Evolutionary conservation across 345 rosid species (phyloP).

Genomic region (Pugionium dolabratum): DNA sequence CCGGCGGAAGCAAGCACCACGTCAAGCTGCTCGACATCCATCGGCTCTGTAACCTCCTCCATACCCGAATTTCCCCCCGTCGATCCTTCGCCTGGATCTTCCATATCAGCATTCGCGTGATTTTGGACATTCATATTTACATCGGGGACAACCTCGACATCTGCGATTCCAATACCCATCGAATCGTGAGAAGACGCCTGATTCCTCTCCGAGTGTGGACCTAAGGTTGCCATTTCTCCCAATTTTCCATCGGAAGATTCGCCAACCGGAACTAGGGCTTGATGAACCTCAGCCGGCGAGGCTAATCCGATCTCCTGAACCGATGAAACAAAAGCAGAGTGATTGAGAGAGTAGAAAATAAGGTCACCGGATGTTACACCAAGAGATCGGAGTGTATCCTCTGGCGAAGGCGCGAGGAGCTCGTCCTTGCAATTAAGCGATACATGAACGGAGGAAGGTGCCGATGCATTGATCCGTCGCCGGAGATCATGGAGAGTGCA

Average conservation of each 20-base stretch:
- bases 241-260: slow-evolving; percentile 9
- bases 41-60: slow-evolving; percentile 12
- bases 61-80: neutral
- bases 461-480: slow-evolving; percentile 35
- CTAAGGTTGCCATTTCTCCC: slow-evolving; percentile 12
- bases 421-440: slow-evolving; percentile 75
- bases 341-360: slow-evolving; percentile 53
- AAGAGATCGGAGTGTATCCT: slow-evolving; percentile 52
- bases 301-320: slow-evolving; percentile 1
- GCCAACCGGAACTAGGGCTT: neutral
- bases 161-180: slow-evolving; percentile 24
- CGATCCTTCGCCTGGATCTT: slow-evolving; percentile 13
- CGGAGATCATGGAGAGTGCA: slow-evolving; percentile 47
- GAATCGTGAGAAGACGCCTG: slow-evolving; percentile 12
- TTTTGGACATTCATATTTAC: slow-evolving; percentile 6
- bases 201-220: slow-evolving; percentile 2
- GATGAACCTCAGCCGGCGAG: neutral
- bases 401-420: slow-evolving; percentile 49
- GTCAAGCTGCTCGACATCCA: slow-evolving; percentile 30
- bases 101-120: slow-evolving; percentile 11
- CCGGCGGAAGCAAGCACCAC: slow-evolving; percentile 18
- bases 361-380: slow-evolving; percentile 77
- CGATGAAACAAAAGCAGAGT: slow-evolving; percentile 25
- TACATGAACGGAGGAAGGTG: slow-evolving; percentile 48
- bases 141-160: neutral